These are phyloP conservation scores for Plasmopara viticola DNA, from an alignment of 352 stramenopile genomes.

Conservation along the genomic window DNA sequence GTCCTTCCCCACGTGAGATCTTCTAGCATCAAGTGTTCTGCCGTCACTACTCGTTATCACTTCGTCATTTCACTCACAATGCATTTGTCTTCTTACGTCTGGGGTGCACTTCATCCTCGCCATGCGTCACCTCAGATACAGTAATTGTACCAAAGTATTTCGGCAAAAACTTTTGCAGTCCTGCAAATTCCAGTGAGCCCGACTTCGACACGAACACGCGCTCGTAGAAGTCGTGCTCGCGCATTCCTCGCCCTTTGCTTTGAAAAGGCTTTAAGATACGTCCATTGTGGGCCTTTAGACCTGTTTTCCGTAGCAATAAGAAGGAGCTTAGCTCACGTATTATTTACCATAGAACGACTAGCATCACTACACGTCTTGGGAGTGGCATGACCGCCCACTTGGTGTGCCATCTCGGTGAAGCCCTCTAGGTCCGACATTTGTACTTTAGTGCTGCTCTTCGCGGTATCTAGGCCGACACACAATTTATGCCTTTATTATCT, in stretches of 20 bases:
- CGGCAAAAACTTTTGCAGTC: constrained; percentile 46
- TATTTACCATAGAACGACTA: background rate
- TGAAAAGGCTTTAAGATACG: constrained; percentile 85
- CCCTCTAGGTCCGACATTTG: constrained; percentile 7
- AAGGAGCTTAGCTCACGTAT: background rate
- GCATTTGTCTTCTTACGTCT: constrained; percentile 23
- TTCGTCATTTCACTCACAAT: background rate
- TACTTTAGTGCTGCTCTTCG: background rate
- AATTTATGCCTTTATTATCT: too few species aligned
- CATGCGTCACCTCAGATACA: constrained; percentile 19
- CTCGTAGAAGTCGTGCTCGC: constrained; percentile 75
- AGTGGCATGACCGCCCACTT: constrained; percentile 76
- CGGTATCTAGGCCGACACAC: too few species aligned
- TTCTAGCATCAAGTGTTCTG: constrained; percentile 86
- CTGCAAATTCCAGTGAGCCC: constrained; percentile 16
- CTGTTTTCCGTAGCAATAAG: constrained; percentile 16
- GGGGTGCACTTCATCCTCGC: constrained; percentile 19
- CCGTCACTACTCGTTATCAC: constrained; percentile 1
- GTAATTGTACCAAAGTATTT: constrained; percentile 52
- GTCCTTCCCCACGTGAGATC: constrained; percentile 81
- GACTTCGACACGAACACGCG: constrained; percentile 35
- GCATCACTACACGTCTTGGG: constrained; percentile 45
- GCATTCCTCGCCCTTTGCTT: constrained; percentile 64
- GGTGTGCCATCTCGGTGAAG: constrained; percentile 58
- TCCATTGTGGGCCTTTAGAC: constrained; percentile 53